These are phyloP conservation scores for Cadophora sp. DNA, from an alignment of 2,329 filamentous ascomycete species.

Conservation along the genomic window DNA sequence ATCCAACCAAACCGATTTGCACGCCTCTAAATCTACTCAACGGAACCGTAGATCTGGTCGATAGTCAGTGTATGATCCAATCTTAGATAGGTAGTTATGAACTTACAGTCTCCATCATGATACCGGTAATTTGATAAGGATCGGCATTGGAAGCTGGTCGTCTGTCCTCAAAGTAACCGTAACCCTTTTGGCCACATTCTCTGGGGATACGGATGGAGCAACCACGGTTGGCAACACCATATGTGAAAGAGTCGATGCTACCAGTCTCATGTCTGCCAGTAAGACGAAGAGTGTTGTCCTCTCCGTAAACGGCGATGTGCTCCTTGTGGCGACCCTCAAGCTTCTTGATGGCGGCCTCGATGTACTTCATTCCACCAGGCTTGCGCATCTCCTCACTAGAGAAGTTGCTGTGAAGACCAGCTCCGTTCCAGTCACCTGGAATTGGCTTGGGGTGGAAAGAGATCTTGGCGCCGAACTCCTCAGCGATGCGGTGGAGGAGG, in stretches of 20 bases:
- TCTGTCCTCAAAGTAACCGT: slow-evolving; percentile 92
- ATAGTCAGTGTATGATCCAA: slow-evolving; percentile 29
- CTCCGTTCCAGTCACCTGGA: slow-evolving; percentile 95
- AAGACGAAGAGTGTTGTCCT: slow-evolving; percentile 93
- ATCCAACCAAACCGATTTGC: slow-evolving; percentile 21
- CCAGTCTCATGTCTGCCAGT: slow-evolving; percentile 96
- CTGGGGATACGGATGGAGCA: slow-evolving; percentile 92
- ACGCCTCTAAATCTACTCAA: slow-evolving; percentile 32
- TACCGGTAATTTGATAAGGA: slow-evolving; percentile 72
- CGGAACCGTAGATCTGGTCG: slow-evolving; percentile 41
- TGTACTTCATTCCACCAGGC: slow-evolving; percentile 94
- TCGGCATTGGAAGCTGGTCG: slow-evolving; percentile 85
- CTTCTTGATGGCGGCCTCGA: slow-evolving; percentile 86
- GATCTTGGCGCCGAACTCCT: slow-evolving; percentile 96
- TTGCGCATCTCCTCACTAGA: slow-evolving; percentile 87
- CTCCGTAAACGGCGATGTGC: slow-evolving; percentile 93
- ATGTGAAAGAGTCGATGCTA: slow-evolving; percentile 90
- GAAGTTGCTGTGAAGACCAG: slow-evolving; percentile 92
- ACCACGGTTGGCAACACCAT: slow-evolving; percentile 94
- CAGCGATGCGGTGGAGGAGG: slow-evolving; percentile 87
- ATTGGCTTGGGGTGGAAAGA: slow-evolving; percentile 97
- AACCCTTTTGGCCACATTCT: slow-evolving; percentile 83
- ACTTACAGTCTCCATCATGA: slow-evolving; percentile 48
- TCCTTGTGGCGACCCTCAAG: slow-evolving; percentile 78
- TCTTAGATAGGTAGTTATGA: not conserved